A percentile compares a stretch with the other conserved stretches of the same genome.
Evolutionary conservation across 73 alveolate genomes (phyloP).

Genomic region (Paramecium octaurelia): DNA sequence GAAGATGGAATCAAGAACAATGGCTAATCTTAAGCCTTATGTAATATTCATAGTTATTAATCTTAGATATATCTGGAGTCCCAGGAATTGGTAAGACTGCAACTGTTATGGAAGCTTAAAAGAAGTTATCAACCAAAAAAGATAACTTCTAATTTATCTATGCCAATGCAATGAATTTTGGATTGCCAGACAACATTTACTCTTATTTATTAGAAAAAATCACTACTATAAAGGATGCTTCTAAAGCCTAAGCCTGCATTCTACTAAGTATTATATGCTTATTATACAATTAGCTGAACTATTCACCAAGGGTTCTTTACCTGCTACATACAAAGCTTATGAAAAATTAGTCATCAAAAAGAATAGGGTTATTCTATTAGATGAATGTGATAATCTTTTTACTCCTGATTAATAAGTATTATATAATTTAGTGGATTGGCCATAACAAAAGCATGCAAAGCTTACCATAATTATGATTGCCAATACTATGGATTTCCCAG

Average conservation of each 20-base stretch:
- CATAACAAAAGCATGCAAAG: conserved; percentile 79
- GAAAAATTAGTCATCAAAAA: conserved; percentile 20
- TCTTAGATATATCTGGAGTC: conserved; percentile 67
- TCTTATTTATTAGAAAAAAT: conserved; percentile 58
- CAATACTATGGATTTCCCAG: conserved; percentile 97
- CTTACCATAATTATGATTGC: conserved; percentile 90
- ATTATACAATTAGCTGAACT: conserved; percentile 20
- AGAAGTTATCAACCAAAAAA: conserved; percentile 7
- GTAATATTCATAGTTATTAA: neutral
- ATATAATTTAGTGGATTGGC: conserved; percentile 94
- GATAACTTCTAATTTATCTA: conserved; percentile 42
- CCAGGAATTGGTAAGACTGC: conserved; percentile 82
- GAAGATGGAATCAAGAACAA: conserved; percentile 59
- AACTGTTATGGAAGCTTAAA: conserved; percentile 57
- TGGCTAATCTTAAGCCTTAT: conserved; percentile 67
- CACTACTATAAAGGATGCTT: conserved; percentile 54
- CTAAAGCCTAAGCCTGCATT: conserved; percentile 2
- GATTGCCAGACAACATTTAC: conserved; percentile 60
- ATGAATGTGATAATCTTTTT: conserved; percentile 92
- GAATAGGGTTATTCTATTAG: conserved; percentile 76
- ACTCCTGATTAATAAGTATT: conserved; percentile 83
- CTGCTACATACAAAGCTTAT: conserved; percentile 3
- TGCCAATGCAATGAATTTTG: conserved; percentile 64
- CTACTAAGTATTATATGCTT: neutral
- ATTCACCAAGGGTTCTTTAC: conserved; percentile 36